Conservation (phyloP, 1,284 basidiomycete genomes). For the Lentinula novae-zelandiae region DNA sequence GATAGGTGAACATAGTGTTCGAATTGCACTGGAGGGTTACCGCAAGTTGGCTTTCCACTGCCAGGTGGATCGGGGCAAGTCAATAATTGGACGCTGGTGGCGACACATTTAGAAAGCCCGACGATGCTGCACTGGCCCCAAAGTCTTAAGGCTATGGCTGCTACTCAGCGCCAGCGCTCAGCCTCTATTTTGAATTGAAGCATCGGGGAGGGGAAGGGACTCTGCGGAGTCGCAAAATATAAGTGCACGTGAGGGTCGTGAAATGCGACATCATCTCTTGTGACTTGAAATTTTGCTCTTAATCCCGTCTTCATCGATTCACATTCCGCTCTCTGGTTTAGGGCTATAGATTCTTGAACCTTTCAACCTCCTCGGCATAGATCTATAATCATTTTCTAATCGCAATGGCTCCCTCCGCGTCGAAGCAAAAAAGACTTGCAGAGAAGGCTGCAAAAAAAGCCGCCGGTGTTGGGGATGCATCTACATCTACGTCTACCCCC, state of each 20-base stretch:
- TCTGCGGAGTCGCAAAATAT: too few relatives aligned
- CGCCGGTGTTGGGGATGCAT: conserved; percentile 43
- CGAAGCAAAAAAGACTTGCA: conserved; percentile 84
- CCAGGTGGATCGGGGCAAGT: too few relatives aligned
- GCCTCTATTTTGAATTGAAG: too few relatives aligned
- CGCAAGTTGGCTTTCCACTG: too few relatives aligned
- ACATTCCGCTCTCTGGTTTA: background rate
- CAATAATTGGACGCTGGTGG: too few relatives aligned
- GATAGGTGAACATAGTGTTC: too few relatives aligned
- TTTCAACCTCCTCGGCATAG: background rate
- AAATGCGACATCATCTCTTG: background rate
- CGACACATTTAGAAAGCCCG: too few relatives aligned
- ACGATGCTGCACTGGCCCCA: too few relatives aligned
- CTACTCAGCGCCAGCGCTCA: too few relatives aligned
- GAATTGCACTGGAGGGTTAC: too few relatives aligned
- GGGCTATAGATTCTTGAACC: background rate
- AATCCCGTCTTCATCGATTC: background rate
- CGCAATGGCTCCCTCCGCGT: conserved; percentile 61
- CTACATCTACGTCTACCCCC: conserved; percentile 52
- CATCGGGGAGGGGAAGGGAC: background rate
- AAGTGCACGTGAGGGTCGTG: background rate
- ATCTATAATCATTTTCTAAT: background rate
- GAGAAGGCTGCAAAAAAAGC: conserved; percentile 89
- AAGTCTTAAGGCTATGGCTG: too few relatives aligned
- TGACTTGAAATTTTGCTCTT: background rate